These are phyloP conservation scores for Boletellus deceptivus DNA, from an alignment of 1,284 basidiomycete genomes.

Conservation along the genomic window DNA sequence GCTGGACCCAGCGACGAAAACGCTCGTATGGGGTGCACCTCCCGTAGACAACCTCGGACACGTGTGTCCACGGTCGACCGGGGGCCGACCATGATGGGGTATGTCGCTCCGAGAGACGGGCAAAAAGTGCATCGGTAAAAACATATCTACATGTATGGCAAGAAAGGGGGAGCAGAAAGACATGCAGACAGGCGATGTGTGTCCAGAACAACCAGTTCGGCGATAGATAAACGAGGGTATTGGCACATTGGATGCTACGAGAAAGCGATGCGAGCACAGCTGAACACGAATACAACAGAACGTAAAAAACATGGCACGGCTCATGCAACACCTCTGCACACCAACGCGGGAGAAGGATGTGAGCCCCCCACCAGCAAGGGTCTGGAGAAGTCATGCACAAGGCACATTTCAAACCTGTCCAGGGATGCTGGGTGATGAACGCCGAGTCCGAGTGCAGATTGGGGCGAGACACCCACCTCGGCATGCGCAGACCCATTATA, in stretches of 20 bases:
- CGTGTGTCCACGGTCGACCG: constrained; percentile 20
- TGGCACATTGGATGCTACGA: too few relatives aligned
- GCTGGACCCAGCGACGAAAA: constrained; percentile 58
- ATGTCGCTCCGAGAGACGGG: neutral
- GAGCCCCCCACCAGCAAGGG: constrained; percentile 45
- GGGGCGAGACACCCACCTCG: constrained; percentile 6
- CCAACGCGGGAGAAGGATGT: constrained; percentile 41
- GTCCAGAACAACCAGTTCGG: too few relatives aligned
- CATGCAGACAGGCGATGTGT: too few relatives aligned
- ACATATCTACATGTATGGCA: neutral
- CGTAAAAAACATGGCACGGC: constrained; percentile 11
- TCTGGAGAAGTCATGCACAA: constrained; percentile 56
- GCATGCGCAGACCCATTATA: constrained; percentile 24
- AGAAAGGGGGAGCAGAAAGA: neutral
- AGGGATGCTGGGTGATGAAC: neutral
- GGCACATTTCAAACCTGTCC: neutral
- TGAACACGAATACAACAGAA: neutral
- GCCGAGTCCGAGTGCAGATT: too few relatives aligned
- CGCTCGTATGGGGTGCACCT: constrained; percentile 68
- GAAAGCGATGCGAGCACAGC: neutral
- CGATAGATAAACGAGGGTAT: too few relatives aligned
- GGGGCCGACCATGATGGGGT: neutral
- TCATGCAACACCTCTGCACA: constrained; percentile 54
- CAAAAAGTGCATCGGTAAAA: neutral
- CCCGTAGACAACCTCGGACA: constrained; percentile 57